Percentiles rank a stretch among this genome's conserved stretches.
Conservation (phyloP, 2,329 filamentous ascomycete species). For the Pseudocercospora eumusae region DNA sequence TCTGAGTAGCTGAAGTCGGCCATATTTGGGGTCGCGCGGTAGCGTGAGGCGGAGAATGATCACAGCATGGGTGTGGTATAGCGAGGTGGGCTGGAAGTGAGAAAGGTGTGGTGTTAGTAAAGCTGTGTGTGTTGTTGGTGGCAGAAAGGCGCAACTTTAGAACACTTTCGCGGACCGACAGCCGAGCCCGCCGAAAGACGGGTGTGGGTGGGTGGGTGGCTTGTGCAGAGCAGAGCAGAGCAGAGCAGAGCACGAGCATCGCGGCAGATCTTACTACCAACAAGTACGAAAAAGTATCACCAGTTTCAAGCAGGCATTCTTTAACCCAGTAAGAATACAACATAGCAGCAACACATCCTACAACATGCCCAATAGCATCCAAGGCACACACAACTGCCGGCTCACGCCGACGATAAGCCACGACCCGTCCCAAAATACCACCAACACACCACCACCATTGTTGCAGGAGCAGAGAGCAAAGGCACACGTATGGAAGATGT, state of each 20-base stretch:
- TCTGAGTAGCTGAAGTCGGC: slow-evolving; percentile 39
- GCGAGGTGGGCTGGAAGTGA: background rate
- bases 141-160: background rate
- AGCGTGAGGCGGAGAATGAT: background rate
- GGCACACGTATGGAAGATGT: too few species aligned
- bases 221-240: too few species aligned
- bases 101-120: background rate
- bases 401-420: background rate
- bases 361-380: background rate
- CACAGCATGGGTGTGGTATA: background rate
- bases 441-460: too few species aligned
- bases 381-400: background rate
- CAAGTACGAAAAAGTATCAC: background rate
- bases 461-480: too few species aligned
- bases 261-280: background rate
- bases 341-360: background rate
- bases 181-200: background rate
- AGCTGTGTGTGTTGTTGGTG: background rate
- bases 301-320: background rate
- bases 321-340: too few species aligned
- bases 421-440: slow-evolving; percentile 6
- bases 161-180: background rate
- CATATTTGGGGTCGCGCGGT: slow-evolving; percentile 25
- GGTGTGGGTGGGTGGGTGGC: too few species aligned
- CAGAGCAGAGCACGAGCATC: background rate